These are phyloP conservation scores for Tympanopsis confertula DNA, from an alignment of 2,329 filamentous ascomycete genomes.

Conservation along the genomic window DNA sequence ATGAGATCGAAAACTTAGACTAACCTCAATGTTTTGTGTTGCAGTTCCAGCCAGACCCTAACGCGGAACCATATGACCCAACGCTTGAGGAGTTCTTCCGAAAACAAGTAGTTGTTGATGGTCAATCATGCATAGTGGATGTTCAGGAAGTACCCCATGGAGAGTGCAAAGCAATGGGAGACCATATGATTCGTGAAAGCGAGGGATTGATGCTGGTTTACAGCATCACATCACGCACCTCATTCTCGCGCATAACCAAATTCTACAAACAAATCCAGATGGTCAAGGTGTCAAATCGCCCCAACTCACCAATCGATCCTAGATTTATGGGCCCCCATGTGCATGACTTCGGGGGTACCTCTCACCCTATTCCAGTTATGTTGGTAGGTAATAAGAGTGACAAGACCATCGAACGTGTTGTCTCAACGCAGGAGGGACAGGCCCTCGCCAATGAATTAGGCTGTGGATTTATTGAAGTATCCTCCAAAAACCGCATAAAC, in stretches of 20 bases:
- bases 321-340: no score
- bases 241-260: constrained; percentile 1
- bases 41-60: constrained; percentile 2
- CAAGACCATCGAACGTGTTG: constrained; percentile 2
- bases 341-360: no score
- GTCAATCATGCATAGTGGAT: constrained; percentile 1
- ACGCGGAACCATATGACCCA: constrained; percentile 1
- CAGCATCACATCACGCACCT: constrained; percentile 2
- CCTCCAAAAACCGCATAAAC: constrained; percentile 4
- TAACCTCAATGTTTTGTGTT: no score
- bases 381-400: constrained; percentile 5
- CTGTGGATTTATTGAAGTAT: constrained; percentile 5
- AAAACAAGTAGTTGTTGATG: constrained; percentile 1
- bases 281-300: constrained; percentile 3
- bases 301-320: constrained; percentile 3
- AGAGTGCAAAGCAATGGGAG: constrained; percentile 2
- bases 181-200: constrained; percentile 1
- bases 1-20: no score
- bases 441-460: constrained; percentile 4
- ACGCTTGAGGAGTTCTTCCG: constrained; percentile 1
- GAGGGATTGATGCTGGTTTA: constrained; percentile 5
- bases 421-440: constrained; percentile 3
- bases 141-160: neutral
- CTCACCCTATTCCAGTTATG: constrained; percentile 2
- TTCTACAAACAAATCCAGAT: constrained; percentile 2